Evolutionary conservation across 2,329 filamentous ascomycete species (phyloP).

Genomic region (Penicillium sp.): DNA sequence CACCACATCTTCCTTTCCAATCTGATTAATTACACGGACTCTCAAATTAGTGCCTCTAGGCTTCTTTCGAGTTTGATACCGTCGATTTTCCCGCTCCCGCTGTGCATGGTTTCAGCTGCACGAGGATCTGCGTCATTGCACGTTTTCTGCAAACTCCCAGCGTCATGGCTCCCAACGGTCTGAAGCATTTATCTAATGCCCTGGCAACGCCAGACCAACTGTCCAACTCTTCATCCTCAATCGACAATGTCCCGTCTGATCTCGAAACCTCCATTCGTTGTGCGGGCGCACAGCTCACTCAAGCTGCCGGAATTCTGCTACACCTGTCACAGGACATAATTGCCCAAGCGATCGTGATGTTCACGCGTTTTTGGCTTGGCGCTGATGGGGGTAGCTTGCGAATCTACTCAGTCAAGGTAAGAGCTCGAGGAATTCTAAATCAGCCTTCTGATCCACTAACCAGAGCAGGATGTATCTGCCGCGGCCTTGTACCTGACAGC

Average conservation of each 20-base stretch:
- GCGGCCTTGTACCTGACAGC: slow-evolving; percentile 76
- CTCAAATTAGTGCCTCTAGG: background rate
- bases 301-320: slow-evolving; percentile 63
- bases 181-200: slow-evolving; percentile 45
- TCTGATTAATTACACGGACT: background rate
- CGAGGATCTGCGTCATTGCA: slow-evolving; percentile 12
- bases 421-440: background rate
- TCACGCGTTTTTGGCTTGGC: slow-evolving; percentile 75
- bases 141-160: slow-evolving; percentile 8
- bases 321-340: slow-evolving; percentile 81
- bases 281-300: slow-evolving; percentile 45
- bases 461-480: slow-evolving; percentile 70
- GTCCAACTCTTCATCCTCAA: slow-evolving; percentile 42
- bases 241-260: slow-evolving; percentile 43
- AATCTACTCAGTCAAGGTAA: slow-evolving; percentile 44
- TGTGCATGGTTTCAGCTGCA: slow-evolving; percentile 10
- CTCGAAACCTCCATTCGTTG: slow-evolving; percentile 46
- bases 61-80: background rate
- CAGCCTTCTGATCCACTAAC: background rate
- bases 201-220: slow-evolving; percentile 47
- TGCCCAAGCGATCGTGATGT: slow-evolving; percentile 77
- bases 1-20: slow-evolving; percentile 19
- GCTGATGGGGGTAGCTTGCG: slow-evolving; percentile 45
- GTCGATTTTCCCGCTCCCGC: slow-evolving; percentile 4
- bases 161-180: slow-evolving; percentile 27